These are phyloP conservation scores for Heterobasidion annosum DNA, from an alignment of 1,284 basidiomycete species.

Conservation along the genomic window DNA sequence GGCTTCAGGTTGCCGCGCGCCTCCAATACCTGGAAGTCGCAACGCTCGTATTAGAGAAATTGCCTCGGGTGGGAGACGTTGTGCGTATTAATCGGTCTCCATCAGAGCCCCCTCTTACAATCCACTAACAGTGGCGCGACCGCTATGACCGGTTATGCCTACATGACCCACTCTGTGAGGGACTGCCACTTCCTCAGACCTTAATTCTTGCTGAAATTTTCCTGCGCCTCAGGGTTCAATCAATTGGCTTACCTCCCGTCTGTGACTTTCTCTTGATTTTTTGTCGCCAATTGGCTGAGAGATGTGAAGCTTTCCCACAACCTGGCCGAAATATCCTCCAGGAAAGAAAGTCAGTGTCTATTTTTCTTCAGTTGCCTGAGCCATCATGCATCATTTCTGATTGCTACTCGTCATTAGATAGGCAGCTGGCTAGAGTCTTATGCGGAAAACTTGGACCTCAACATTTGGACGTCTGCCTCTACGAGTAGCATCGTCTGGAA, in stretches of 20 bases:
- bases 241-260: not conserved
- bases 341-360: conserved; percentile 34
- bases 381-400: not conserved
- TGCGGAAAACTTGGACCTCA: conserved; percentile 53
- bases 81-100: not conserved
- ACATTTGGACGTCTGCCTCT: conserved; percentile 53
- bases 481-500: conserved; percentile 35
- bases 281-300: not conserved
- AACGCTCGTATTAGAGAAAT: conserved; percentile 27
- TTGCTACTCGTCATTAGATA: conserved; percentile 25
- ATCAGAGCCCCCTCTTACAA: not conserved
- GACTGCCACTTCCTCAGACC: too few relatives aligned
- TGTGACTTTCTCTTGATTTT: not conserved
- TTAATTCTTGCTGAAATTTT: too few relatives aligned
- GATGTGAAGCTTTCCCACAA: conserved; percentile 31
- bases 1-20: conserved; percentile 50
- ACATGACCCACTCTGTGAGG: conserved; percentile 62
- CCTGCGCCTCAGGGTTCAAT: not conserved
- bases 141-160: conserved; percentile 54
- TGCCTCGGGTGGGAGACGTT: conserved; percentile 39
- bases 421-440: conserved; percentile 66
- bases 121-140: conserved; percentile 30
- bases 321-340: conserved; percentile 59
- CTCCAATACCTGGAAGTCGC: conserved; percentile 42
- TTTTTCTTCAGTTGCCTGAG: not conserved